Evolutionary conservation across 2,329 filamentous ascomycete species (phyloP), one percentile per base, ranked within the genome.

Genomic region (Kalmusia sp.): DNA sequence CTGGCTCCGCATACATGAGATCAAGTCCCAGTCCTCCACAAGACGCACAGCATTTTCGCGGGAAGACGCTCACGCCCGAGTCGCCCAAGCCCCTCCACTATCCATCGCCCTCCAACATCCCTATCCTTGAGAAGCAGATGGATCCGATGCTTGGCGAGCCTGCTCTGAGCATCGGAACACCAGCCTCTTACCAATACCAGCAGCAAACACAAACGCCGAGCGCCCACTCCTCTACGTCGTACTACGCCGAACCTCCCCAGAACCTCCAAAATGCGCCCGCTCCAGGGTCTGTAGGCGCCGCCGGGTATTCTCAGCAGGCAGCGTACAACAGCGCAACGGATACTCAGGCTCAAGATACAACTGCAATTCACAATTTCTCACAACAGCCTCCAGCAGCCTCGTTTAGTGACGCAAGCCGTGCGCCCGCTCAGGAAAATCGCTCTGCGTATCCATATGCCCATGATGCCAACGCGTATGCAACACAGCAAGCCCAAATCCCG

Each of bases 81-180:
- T 90, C 87, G 70, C 88, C 88, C 68, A 86, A 87, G 65, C 88
- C 88, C 62, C 75, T 89, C 64, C 86, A 90, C 74, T 79, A 87
- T 61, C 82, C 87, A 61, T 84, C 87, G 73, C 86, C 87, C 48
- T 82, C 85, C 63, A 88, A 85, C 62, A 89, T 90, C 54, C 86
- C 87, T 52, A 83, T 91, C 49, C 61, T 90, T 67, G 82, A 87
- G 69, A 86, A 87, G 70, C 87, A 89, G 76, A 90, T 86, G 83
- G 87, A 91, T 75, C 85, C 86, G 49, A 77, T 83, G 63, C 88
- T 89, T 79, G 87, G 88, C 76, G 86, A 88, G 71, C 85, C 85
- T 51, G 80, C 85, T 49, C 82, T 81, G 57, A 84, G 85, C 78
- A 83, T 79, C 67, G 71, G 68, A 54, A 67, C 68, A n/a, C 56